phyloP scores from a whole-genome alignment of 1,139 yeast species.

The Trichomonascaceae sp. region DNA sequence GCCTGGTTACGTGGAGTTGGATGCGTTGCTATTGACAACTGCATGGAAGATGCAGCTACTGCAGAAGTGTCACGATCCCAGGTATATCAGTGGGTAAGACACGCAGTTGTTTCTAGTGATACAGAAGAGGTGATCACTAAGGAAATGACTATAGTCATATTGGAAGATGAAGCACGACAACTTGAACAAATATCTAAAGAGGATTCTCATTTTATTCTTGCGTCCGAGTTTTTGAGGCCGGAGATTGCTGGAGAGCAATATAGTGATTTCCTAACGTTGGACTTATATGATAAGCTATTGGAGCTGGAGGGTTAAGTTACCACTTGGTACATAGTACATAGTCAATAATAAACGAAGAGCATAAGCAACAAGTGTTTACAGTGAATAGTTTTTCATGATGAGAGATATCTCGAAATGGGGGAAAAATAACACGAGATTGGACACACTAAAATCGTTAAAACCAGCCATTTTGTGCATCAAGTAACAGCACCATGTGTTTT shows the following conservation, averaged over 20 bases:
- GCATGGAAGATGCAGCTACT: slow-evolving; percentile 83
- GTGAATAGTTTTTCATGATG: too few relatives aligned
- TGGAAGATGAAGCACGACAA: slow-evolving; percentile 56
- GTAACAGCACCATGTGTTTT: not conserved
- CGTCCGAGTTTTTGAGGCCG: slow-evolving; percentile 56
- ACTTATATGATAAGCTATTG: slow-evolving; percentile 33
- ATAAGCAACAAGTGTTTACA: too few relatives aligned
- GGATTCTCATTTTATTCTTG: slow-evolving; percentile 43
- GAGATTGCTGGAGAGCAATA: slow-evolving; percentile 61
- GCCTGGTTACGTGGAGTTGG: slow-evolving; percentile 77
- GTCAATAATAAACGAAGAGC: too few relatives aligned
- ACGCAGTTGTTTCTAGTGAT: slow-evolving; percentile 54
- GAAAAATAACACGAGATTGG: too few relatives aligned
- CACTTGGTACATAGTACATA: too few relatives aligned
- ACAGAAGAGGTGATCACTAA: slow-evolving; percentile 48
- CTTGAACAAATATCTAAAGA: slow-evolving; percentile 48
- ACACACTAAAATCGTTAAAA: not conserved
- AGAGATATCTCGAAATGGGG: too few relatives aligned
- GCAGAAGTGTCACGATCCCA: slow-evolving; percentile 78
- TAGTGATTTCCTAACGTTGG: slow-evolving; percentile 55
- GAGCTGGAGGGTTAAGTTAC: not conserved
- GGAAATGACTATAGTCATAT: slow-evolving; percentile 47
- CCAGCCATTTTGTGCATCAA: not conserved
- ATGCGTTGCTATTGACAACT: slow-evolving; percentile 71
- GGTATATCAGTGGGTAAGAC: slow-evolving; percentile 76